phyloP scores from a whole-genome alignment of 225 moss, liverwort and hornwort genomes.

The Bryum argenteum region DNA sequence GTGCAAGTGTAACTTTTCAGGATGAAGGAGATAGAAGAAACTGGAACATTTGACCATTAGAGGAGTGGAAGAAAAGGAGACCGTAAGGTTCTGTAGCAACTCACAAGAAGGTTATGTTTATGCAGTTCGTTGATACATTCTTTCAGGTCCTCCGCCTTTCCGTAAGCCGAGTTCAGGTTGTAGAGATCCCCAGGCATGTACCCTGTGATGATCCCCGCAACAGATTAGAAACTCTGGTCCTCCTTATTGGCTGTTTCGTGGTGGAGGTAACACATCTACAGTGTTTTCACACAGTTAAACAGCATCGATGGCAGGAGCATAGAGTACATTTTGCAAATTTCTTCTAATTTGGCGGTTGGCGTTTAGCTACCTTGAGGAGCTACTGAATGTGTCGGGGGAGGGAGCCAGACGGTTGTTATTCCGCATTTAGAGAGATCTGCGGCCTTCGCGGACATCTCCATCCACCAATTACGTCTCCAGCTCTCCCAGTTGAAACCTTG shows the following conservation, averaged over 20 bases:
- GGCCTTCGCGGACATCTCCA: conserved; percentile 66
- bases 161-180: conserved; percentile 74
- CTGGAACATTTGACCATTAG: background rate
- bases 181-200: conserved; percentile 87
- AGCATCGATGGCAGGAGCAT: background rate
- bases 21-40: background rate
- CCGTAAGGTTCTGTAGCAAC: conserved; percentile 24
- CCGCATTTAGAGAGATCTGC: conserved; percentile 66
- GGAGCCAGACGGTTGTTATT: conserved; percentile 74
- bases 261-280: background rate
- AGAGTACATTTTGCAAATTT: background rate
- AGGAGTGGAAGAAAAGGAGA: background rate
- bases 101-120: conserved; percentile 62
- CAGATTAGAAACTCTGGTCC: conserved; percentile 6
- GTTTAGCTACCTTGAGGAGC: conserved; percentile 65
- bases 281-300: background rate
- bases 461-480: conserved; percentile 68
- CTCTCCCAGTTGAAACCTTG: conserved; percentile 85
- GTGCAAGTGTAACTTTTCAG: background rate
- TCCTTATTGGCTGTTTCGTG: background rate
- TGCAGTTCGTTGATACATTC: conserved; percentile 75
- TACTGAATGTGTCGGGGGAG: conserved; percentile 71
- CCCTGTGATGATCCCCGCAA: conserved; percentile 44
- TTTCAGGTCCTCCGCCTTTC: conserved; percentile 70
- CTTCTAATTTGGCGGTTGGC: background rate